Evolutionary conservation across 495 filamentous ascomycete genomes (phyloP).

Genomic region (Corynascus novoguineensis): DNA sequence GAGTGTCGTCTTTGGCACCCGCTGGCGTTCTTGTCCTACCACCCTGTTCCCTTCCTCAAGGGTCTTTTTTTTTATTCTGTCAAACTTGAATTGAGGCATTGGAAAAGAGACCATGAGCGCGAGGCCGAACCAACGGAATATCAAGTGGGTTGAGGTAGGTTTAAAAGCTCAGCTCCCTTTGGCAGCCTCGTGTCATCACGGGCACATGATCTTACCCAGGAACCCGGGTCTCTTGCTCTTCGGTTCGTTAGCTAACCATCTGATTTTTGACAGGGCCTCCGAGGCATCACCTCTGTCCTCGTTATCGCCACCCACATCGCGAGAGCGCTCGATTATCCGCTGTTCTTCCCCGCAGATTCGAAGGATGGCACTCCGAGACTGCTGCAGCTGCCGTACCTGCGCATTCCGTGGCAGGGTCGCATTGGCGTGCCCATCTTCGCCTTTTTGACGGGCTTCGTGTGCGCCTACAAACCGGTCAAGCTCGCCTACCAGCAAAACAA

Average conservation of each 20-base stretch:
- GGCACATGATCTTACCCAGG: too few relatives aligned
- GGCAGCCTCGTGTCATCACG: too few relatives aligned
- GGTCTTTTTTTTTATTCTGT: background rate
- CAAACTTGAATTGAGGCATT: background rate
- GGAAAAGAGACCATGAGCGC: slow-evolving; percentile 20
- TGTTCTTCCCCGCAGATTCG: slow-evolving; percentile 51
- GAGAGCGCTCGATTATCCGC: slow-evolving; percentile 51
- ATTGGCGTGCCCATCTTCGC: slow-evolving; percentile 62
- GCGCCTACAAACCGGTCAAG: slow-evolving; percentile 59
- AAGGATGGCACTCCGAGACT: slow-evolving; percentile 43
- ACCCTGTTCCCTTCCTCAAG: background rate
- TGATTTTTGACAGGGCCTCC: slow-evolving; percentile 46
- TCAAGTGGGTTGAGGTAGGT: slow-evolving; percentile 38
- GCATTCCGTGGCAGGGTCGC: slow-evolving; percentile 57
- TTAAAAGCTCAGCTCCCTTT: background rate
- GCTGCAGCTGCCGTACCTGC: slow-evolving; percentile 56
- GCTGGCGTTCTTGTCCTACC: background rate
- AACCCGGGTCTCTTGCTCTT: too few relatives aligned
- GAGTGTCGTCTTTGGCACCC: background rate
- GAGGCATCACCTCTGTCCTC: slow-evolving; percentile 59
- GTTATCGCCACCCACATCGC: slow-evolving; percentile 61
- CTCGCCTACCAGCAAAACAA: slow-evolving; percentile 51
- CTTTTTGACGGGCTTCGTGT: slow-evolving; percentile 63
- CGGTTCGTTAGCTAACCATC: slow-evolving; percentile 10
- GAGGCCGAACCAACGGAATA: slow-evolving; percentile 26